Evolutionary conservation across 441 rosid genomes (phyloP), one percentile per base, ranked within the genome.

Genomic region (Adansonia gregorii): DNA sequence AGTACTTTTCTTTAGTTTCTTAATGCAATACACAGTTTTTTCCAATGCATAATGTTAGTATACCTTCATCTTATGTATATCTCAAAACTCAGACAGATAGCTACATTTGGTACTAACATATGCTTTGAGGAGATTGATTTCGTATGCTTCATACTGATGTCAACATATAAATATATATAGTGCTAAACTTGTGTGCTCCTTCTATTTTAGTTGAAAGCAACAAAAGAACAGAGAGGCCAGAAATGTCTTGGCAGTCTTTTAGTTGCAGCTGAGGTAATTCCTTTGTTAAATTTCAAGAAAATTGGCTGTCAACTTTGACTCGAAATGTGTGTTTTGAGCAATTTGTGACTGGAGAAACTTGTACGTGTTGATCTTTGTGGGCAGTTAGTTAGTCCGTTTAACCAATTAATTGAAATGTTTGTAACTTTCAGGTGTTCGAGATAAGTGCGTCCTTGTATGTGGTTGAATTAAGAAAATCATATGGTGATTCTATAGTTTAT

Each of bases 391-490:
- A 35, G 41, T 4, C 41, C 41, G 4, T 35, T 35, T 35, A 35
- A 35, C 41, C 41, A 35, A 35, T 8, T 66, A 41, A 66, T 43
- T 9, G 27, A 31, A 39, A 5, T 6, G 2, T 20, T 20, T 17
- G 64, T 8, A 46, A 64, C 43, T 0, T 52, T 73, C 90, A 92
- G 97, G 90, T 90, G 54, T 85, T 89, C 66, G 98, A 94, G 86
- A 92, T 95, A 79, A 92, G 92, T 73, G 88, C 97, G 48, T 89
- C 94, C 59, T 79, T 95, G 77, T 83, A 86, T 71, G 97, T 95
- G 56, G 99, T 95, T 54, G 98, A 95, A 83, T 78, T 95, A 72
- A 86, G 91, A 82, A 95, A 95, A 91, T 86, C 94, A 20, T 83
- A 77, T 58, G 99, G 99, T 48, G 99, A 95, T 85, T 60, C 98